Evolutionary conservation across 1,284 basidiomycete species (phyloP).

Genomic region (Marasmius fiardii): DNA sequence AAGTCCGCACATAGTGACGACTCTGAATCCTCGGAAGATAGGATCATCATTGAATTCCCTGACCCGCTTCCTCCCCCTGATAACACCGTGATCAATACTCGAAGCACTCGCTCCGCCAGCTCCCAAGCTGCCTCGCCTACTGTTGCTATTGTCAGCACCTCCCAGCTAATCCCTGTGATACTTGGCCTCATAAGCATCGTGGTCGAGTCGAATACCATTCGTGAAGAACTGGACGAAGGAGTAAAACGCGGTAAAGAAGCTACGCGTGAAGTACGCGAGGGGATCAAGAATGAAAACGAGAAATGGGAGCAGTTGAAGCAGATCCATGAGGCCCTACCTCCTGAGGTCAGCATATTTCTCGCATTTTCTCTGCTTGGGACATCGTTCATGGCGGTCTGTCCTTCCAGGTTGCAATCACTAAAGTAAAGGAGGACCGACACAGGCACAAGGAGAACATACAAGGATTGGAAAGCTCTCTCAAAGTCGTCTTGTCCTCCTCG

Average conservation of each 20-base stretch:
- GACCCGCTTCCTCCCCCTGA: slow-evolving; percentile 53
- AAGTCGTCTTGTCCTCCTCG: slow-evolving; percentile 33
- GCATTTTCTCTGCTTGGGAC: slow-evolving; percentile 20
- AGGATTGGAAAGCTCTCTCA: slow-evolving; percentile 36
- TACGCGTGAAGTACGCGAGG: slow-evolving; percentile 46
- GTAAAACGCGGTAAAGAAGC: slow-evolving; percentile 50
- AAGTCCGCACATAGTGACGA: slow-evolving; percentile 14
- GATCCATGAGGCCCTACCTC: slow-evolving; percentile 18
- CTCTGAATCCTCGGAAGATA: slow-evolving; percentile 15
- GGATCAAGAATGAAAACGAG: slow-evolving; percentile 40
- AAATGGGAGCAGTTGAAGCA: slow-evolving; percentile 38
- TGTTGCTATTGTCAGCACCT: slow-evolving; percentile 37
- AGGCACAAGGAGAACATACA: slow-evolving; percentile 33
- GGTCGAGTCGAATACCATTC: slow-evolving; percentile 43
- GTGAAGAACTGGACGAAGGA: slow-evolving; percentile 56
- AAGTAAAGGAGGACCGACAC: slow-evolving; percentile 29
- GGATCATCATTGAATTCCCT: slow-evolving; percentile 36
- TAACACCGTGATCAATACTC: slow-evolving; percentile 30
- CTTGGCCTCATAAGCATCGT: slow-evolving; percentile 51
- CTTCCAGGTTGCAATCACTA: not conserved
- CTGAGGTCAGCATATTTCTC: slow-evolving; percentile 2
- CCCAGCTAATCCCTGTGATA: slow-evolving; percentile 66
- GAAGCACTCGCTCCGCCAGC: slow-evolving; percentile 28
- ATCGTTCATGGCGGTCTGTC: not conserved
- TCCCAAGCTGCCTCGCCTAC: slow-evolving; percentile 21